Evolutionary conservation across 148 eudicot species (phyloP).

Genomic region (Chenopodium quinoa): DNA sequence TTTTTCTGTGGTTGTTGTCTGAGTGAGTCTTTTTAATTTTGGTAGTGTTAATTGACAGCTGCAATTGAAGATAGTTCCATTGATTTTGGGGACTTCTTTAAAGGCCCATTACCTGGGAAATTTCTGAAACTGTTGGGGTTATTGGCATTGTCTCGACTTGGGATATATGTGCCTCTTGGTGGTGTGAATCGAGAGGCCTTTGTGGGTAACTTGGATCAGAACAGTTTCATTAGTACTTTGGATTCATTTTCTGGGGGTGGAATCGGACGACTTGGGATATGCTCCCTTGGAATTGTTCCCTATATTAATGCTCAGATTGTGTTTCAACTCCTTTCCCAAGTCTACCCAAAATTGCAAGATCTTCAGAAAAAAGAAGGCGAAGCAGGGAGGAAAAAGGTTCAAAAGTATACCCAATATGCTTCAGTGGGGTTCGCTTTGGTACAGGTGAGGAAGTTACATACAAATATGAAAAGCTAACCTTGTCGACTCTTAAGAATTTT

Average conservation of each 20-base stretch:
- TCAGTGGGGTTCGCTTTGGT: constrained; percentile 98
- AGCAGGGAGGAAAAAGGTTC: constrained; percentile 96
- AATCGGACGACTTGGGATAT: constrained; percentile 95
- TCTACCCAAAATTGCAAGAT: constrained; percentile 96
- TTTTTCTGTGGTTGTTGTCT: constrained; percentile 19
- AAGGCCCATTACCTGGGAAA: constrained; percentile 98
- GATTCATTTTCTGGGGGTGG: constrained; percentile 99
- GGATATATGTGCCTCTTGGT: constrained; percentile 96
- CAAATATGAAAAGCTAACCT: not conserved
- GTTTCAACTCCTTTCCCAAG: constrained; percentile 93
- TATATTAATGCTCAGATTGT: constrained; percentile 97
- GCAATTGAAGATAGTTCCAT: constrained; percentile 97
- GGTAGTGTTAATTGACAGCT: constrained; percentile 65
- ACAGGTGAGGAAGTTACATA: constrained; percentile 59
- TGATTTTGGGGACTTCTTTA: constrained; percentile 97
- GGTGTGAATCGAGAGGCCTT: constrained; percentile 97
- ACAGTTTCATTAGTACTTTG: constrained; percentile 85
- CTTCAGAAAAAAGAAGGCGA: constrained; percentile 98
- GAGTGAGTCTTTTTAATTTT: constrained; percentile 36
- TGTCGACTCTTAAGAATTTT: not conserved
- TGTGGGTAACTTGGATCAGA: constrained; percentile 87
- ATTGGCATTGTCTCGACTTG: constrained; percentile 89
- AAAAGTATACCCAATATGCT: constrained; percentile 96
- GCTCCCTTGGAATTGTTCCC: constrained; percentile 99
- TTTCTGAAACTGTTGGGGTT: constrained; percentile 88